Evolutionary conservation across 352 stramenopile species (phyloP), one percentile per base, ranked within the genome.

Genomic region (Pythium myriotylum): DNA sequence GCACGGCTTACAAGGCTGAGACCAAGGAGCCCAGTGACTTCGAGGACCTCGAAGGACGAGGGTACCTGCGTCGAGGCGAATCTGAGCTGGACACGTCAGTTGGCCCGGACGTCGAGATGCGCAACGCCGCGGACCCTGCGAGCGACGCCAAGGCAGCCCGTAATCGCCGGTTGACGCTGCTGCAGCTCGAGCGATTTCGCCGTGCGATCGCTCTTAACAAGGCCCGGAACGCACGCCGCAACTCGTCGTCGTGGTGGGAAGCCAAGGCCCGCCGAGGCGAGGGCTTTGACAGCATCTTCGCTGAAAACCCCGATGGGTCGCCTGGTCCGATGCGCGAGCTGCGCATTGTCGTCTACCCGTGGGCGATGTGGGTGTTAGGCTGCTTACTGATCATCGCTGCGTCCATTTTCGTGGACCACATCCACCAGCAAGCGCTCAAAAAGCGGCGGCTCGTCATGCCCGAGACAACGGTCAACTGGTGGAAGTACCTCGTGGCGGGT

Each of bases 401-500:
- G 40, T 77, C 77, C 0, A 59, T 91, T 16, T 91, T 89, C 55
- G 72, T 86, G 23, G 61, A 84, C 39, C 76, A 80, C 22, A 74
- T 89, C 20, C 54, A 84, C 50, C 62, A 58, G 17, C 60, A 79
- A 14, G 58, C 62, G 1, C 54, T 72, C 22, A 50, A 49, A 8
- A 53, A 65, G 12, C 35, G 49, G n/a, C 54, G 42, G 13, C n/a
- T 64, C 24, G 17, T 26, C 14, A 16, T 45, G 3, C 23, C 26
- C 1, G 48, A 61, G 10, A 50, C 32, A 2, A 58, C 54, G 24
- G 45, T 68, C 17, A 70, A 72, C 45, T 87, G 79, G 79, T 88
- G 81, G 81, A 89, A 91, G 54, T 88, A 91, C 73, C 37, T 86
- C 13, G 79, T 91, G 10, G 79, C 75, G 0, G 59, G 68, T 12